Evolutionary conservation across 2,329 filamentous ascomycete species (phyloP), one percentile per base, ranked within the genome.

Genomic region (Cytospora leucostoma): DNA sequence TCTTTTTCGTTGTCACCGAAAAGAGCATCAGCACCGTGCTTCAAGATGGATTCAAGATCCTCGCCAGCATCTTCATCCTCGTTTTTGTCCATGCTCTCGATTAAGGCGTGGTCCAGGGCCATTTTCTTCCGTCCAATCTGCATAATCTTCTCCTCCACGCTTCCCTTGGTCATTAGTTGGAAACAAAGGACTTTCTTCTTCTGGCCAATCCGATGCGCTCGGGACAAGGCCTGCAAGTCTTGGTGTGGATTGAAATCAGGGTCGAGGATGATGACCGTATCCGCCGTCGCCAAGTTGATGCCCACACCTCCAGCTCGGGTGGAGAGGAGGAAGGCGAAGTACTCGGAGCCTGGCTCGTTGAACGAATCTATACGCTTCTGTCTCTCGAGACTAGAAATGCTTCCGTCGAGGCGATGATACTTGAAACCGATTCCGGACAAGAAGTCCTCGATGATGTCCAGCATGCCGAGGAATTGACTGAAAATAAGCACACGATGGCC

Each of bases 211-310:
- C 95, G 89, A 75, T 99, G 95, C 19, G 94, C 95, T 68, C 96
- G 88, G 35, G 94, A 96, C 35, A 99, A 82, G 0, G 95, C 95
- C 74, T 99, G 95, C 49, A 99, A 90, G 71, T 99, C 96, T 75
- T 99, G 95, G 72, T 99, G 95, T 0, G 95, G 95, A 66, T 99
- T 99, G 80, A 96, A 98, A 72, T 99, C 95, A 0, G 92, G 92
- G 70, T 99, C 93, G 68, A 98, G 87, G 68, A 99, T 97, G 68
- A 99, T 97, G 66, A 99, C 96, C 0, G 95, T 99, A 72, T 99
- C 95, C 3, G 95, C 95, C 8, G 93, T 97, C 0, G 95, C 95
- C 61, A 99, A 82, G 72, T 99, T 99, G 79, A 99, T 99, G 17
- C 95, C 96, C 0, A 99, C 94, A 71, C 96, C 95, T 60, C 95